Conservation (phyloP, 768 basidiomycete genomes). For the Agrocybe praecox region DNA sequence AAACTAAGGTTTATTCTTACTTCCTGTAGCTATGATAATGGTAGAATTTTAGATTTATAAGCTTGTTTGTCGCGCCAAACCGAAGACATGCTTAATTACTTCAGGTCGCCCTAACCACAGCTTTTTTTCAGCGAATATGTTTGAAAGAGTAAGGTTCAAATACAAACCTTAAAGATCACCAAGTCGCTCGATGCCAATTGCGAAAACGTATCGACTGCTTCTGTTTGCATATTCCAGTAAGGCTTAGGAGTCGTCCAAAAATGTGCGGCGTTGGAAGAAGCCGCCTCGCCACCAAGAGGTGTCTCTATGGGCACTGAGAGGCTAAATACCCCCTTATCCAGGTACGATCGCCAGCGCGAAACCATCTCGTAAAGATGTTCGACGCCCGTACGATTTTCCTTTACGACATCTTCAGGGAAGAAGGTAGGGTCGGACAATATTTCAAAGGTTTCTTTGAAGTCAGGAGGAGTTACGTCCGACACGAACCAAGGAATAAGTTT, state of each 20-base stretch:
- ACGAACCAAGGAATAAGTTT: constrained; percentile 98
- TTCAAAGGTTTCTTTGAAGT: constrained; percentile 66
- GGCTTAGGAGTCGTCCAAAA: constrained; percentile 81
- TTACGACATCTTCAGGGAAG: constrained; percentile 40
- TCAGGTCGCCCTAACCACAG: constrained; percentile 78
- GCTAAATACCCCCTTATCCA: constrained; percentile 70
- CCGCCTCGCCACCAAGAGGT: constrained; percentile 46
- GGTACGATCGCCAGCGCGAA: constrained; percentile 69
- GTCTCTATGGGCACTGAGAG: constrained; percentile 69
- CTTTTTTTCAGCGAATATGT: neutral
- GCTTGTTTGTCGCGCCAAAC: neutral
- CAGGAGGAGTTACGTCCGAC: constrained; percentile 87
- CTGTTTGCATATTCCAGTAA: constrained; percentile 72
- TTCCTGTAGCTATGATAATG: constrained; percentile 51
- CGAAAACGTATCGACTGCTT: constrained; percentile 52
- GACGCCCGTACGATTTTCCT: constrained; percentile 11
- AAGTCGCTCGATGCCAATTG: constrained; percentile 58
- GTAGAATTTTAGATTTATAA: neutral
- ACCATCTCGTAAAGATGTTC: constrained; percentile 62
- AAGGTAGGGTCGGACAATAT: constrained; percentile 68
- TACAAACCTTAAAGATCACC: constrained; percentile 80
- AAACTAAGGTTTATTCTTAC: constrained; percentile 35
- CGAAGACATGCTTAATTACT: constrained; percentile 51
- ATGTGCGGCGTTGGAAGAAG: constrained; percentile 31
- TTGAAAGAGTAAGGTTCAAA: neutral